Percentiles rank a stretch among this genome's conserved stretches.
Conservation (phyloP, 164 flowering plant genomes). For the Amborella trichopoda region DNA sequence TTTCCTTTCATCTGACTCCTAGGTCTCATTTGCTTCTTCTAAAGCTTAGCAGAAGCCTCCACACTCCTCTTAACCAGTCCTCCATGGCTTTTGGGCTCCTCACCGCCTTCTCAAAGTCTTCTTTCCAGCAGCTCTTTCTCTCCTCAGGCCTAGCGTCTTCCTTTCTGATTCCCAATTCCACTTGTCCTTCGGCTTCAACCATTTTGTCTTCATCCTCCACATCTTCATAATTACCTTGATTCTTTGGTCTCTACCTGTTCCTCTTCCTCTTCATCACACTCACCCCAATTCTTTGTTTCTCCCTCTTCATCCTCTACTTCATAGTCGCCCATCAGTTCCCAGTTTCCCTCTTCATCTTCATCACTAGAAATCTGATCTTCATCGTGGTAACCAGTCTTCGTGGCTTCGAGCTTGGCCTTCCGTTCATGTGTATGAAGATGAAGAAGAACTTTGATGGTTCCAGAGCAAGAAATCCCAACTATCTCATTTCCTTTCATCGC, state of each 20-base stretch:
- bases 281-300: conserved; percentile 56
- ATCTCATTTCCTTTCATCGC: conserved; percentile 61
- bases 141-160: conserved; percentile 38
- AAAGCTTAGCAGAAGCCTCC: conserved; percentile 21
- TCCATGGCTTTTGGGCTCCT: conserved; percentile 64
- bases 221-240: conserved; percentile 14
- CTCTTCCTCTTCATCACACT: conserved; percentile 30
- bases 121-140: conserved; percentile 50
- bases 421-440: conserved; percentile 94
- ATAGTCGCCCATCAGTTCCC: too few relatives aligned
- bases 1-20: conserved; percentile 13
- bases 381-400: conserved; percentile 90
- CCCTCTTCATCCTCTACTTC: too few relatives aligned
- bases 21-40: conserved; percentile 24
- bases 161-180: conserved; percentile 19
- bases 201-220: conserved; percentile 12
- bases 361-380: conserved; percentile 39
- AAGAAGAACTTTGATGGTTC: conserved; percentile 63
- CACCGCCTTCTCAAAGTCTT: conserved; percentile 60
- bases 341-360: conserved; percentile 20
- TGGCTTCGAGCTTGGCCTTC: conserved; percentile 85
- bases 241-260: conserved; percentile 7
- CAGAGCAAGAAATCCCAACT: conserved; percentile 67
- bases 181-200: conserved; percentile 27
- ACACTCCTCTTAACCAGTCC: conserved; percentile 37